These are phyloP conservation scores for Ogataea pilisensis DNA, from an alignment of 805 yeast species.

Conservation along the genomic window DNA sequence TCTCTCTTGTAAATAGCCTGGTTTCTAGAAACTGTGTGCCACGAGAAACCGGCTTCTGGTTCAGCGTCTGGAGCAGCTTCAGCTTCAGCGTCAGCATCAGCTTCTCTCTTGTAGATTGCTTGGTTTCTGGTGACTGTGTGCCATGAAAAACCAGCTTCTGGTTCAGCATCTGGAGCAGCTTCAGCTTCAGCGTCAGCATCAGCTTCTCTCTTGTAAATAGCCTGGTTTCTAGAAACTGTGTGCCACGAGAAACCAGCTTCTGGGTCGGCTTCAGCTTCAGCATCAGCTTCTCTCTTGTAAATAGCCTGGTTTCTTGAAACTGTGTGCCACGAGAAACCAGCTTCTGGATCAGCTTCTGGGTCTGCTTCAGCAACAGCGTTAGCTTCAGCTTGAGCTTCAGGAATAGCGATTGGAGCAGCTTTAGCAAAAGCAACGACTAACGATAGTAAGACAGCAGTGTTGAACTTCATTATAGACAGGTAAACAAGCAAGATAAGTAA, in stretches of 20 bases:
- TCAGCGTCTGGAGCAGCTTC: constrained; percentile 10
- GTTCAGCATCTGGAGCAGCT: constrained; percentile 12
- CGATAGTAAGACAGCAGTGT: constrained; percentile 8
- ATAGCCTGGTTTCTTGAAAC: constrained; percentile 8
- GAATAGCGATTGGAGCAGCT: constrained; percentile 20
- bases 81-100: constrained; percentile 14
- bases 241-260: constrained; percentile 12
- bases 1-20: constrained; percentile 25
- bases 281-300: constrained; percentile 17
- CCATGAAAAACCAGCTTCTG: constrained; percentile 13
- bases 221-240: constrained; percentile 10
- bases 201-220: constrained; percentile 28
- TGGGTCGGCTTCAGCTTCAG: constrained; percentile 16
- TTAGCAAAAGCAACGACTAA: constrained; percentile 6
- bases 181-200: constrained; percentile 26
- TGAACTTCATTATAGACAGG: constrained; percentile 17
- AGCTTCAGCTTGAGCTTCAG: constrained; percentile 13
- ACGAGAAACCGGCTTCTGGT: constrained; percentile 6
- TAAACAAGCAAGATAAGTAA: too few relatives aligned
- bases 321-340: constrained; percentile 9
- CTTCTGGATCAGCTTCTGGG: constrained; percentile 16
- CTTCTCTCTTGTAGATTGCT: constrained; percentile 20
- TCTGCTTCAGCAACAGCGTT: constrained; percentile 7
- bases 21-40: constrained; percentile 8
- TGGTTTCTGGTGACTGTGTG: constrained; percentile 9